phyloP scores from a whole-genome alignment of 495 filamentous ascomycete genomes.

The Tuber borchii region DNA sequence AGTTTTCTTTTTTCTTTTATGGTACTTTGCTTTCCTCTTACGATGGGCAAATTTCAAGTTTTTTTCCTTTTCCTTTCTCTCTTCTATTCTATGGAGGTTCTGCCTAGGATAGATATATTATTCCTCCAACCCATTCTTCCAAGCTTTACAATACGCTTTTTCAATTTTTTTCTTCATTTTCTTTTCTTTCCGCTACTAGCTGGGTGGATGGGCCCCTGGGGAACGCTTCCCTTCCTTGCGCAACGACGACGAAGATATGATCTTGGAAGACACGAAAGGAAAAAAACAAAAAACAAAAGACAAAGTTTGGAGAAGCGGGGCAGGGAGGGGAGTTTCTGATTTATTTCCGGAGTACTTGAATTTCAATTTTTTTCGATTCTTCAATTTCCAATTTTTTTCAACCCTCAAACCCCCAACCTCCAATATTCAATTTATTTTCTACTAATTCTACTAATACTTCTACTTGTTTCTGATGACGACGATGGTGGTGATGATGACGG shows the following conservation, averaged over 20 bases:
- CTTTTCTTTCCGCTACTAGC: neutral
- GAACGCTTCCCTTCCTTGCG: neutral
- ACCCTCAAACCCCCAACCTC: too few relatives aligned
- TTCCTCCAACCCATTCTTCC: neutral
- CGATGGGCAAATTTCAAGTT: neutral
- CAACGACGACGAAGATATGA: neutral
- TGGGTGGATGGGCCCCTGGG: neutral
- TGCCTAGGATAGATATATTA: neutral
- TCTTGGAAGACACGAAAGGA: neutral
- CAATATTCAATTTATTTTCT: neutral
- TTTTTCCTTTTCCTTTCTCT: neutral
- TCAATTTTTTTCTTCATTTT: neutral
- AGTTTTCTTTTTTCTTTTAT: neutral
- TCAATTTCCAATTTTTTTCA: too few relatives aligned
- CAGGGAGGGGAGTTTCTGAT: slow-evolving; percentile 5
- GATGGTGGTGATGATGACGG: neutral
- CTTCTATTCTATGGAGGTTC: neutral
- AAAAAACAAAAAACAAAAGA: neutral
- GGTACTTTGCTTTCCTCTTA: neutral
- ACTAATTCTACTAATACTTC: neutral
- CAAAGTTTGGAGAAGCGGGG: neutral
- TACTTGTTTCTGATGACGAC: neutral
- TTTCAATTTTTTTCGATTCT: neutral
- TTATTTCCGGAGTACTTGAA: neutral
- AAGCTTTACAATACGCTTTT: neutral